Percentiles rank a stretch among this genome's conserved stretches.
phyloP scores from a whole-genome alignment of 805 yeast genomes.

The Kodamaea jinghongensis region DNA sequence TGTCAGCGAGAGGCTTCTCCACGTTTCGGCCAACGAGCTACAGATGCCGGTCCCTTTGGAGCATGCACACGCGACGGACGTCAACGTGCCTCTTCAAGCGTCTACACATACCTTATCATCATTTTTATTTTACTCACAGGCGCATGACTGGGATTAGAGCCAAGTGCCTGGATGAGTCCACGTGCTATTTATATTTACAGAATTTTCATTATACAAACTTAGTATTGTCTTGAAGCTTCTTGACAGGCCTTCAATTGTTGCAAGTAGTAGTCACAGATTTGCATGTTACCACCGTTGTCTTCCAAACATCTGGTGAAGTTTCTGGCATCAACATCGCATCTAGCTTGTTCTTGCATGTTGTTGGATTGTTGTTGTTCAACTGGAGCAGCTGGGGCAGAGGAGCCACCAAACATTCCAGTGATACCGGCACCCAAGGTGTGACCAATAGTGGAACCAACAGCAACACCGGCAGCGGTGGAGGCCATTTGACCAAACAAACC shows the following conservation, averaged over 20 bases:
- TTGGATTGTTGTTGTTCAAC: constrained; percentile 44
- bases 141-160: too few species aligned
- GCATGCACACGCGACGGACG: too few species aligned
- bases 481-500: constrained; percentile 98
- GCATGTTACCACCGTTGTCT: constrained; percentile 93
- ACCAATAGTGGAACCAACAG: constrained; percentile 96
- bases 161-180: not conserved
- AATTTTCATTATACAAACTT: constrained; percentile 15
- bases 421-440: constrained; percentile 96
- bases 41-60: too few species aligned
- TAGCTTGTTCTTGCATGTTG: constrained; percentile 40
- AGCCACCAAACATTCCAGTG: constrained; percentile 84
- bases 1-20: too few species aligned
- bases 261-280: constrained; percentile 92
- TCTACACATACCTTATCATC: too few species aligned
- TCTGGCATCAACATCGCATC: constrained; percentile 92
- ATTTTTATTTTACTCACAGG: too few species aligned
- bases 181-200: constrained; percentile 1
- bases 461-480: constrained; percentile 98
- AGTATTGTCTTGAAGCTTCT: constrained; percentile 84
- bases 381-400: constrained; percentile 49
- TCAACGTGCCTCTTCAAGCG: too few species aligned
- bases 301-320: constrained; percentile 93
- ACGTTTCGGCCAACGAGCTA: too few species aligned
- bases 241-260: constrained; percentile 98